These are phyloP conservation scores for Poronia punctata DNA, from an alignment of 495 filamentous ascomycete genomes.

Conservation along the genomic window DNA sequence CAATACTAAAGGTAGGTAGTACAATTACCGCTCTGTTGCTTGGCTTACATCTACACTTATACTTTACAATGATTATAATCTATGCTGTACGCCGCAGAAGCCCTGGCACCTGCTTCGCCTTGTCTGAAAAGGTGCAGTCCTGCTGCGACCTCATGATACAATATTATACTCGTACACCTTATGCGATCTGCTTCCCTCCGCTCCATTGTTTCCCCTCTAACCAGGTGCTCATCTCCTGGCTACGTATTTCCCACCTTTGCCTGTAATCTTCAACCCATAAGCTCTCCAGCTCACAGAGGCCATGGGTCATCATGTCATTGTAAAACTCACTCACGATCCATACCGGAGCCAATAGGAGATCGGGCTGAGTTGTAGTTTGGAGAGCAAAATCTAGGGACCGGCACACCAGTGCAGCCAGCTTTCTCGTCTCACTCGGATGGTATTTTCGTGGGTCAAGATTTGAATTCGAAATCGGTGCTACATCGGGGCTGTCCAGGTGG, in stretches of 20 bases:
- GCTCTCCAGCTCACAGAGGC: conserved; percentile 29
- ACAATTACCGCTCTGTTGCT: no score
- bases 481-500: conserved; percentile 15
- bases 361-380: conserved; percentile 28
- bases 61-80: no score
- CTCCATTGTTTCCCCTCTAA: conserved; percentile 23
- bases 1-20: no score
- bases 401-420: conserved; percentile 30
- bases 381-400: conserved; percentile 34
- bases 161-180: background rate
- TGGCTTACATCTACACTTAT: no score
- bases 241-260: conserved; percentile 18
- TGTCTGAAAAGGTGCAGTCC: no score
- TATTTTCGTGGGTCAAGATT: conserved; percentile 20
- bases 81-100: no score
- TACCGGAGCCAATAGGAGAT: conserved; percentile 30
- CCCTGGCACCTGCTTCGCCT: no score
- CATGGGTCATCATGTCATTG: conserved; percentile 15
- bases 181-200: conserved; percentile 16
- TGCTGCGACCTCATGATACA: background rate
- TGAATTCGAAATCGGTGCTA: conserved; percentile 21
- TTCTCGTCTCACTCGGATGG: conserved; percentile 19
- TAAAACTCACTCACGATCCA: conserved; percentile 30
- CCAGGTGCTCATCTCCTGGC: conserved; percentile 16
- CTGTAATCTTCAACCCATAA: conserved; percentile 37